These are phyloP conservation scores for Abrus pulchellus DNA, from an alignment of 306 rosid genomes.

Conservation along the genomic window DNA sequence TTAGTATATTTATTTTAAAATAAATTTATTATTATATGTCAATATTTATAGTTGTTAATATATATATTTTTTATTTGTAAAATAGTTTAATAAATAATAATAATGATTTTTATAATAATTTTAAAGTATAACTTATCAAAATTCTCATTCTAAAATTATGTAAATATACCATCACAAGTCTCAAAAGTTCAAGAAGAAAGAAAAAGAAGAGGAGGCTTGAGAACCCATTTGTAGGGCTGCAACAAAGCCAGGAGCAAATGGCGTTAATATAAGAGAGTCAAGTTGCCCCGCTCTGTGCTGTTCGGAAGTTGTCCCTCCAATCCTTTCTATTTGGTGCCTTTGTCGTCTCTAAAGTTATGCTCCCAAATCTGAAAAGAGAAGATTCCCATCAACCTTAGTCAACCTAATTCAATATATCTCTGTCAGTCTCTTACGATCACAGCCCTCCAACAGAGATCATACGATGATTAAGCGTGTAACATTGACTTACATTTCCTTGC, in stretches of 20 bases:
- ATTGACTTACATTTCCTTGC: slow-evolving; percentile 70
- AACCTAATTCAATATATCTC: slow-evolving; percentile 56
- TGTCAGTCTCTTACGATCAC: slow-evolving; percentile 57
- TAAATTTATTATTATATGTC: no score
- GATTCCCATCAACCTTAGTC: slow-evolving; percentile 53
- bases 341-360: slow-evolving; percentile 60
- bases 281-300: no score
- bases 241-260: slow-evolving; percentile 45
- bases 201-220: not conserved
- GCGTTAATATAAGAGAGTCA: slow-evolving; percentile 30
- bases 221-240: not conserved
- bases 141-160: not conserved
- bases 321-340: slow-evolving; percentile 53
- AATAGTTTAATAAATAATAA: no score
- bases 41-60: no score
- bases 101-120: no score
- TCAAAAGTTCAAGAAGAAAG: not conserved
- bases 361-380: slow-evolving; percentile 62
- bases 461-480: slow-evolving; percentile 49
- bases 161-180: not conserved
- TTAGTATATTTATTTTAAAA: no score
- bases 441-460: slow-evolving; percentile 60
- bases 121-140: no score
- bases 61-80: no score
- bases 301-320: slow-evolving; percentile 44